Percentiles rank a stretch among this genome's conserved stretches.
phyloP scores from a whole-genome alignment of 495 filamentous ascomycete species.

The Ramalina peruviana region DNA sequence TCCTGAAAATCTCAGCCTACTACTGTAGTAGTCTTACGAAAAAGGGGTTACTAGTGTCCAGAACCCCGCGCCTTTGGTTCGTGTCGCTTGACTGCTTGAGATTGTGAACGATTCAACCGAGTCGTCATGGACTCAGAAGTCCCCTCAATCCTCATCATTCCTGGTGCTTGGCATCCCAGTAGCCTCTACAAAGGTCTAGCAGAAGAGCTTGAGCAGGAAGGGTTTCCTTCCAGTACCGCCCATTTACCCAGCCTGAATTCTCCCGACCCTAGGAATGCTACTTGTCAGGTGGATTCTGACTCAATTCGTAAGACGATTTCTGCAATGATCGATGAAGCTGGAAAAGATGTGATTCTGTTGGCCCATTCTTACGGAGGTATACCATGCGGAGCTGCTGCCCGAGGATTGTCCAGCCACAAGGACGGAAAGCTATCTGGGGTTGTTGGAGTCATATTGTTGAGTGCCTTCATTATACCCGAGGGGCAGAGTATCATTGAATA shows the following conservation, averaged over 20 bases:
- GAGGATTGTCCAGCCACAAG: constrained; percentile 26
- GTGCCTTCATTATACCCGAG: constrained; percentile 26
- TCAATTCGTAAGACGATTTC: constrained; percentile 16
- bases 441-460: constrained; percentile 28
- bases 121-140: constrained; percentile 12
- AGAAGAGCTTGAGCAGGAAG: constrained; percentile 19
- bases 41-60: too few species aligned
- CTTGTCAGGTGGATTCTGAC: constrained; percentile 22
- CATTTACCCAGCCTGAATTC: constrained; percentile 31
- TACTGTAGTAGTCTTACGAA: too few species aligned
- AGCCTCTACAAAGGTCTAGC: constrained; percentile 22
- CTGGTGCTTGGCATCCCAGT: constrained; percentile 33
- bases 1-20: too few species aligned
- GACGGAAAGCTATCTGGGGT: constrained; percentile 30
- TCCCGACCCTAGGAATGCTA: constrained; percentile 24
- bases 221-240: constrained; percentile 23
- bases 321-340: constrained; percentile 20
- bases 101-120: too few species aligned
- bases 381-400: constrained; percentile 34
- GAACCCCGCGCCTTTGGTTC: too few species aligned
- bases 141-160: constrained; percentile 33
- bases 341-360: constrained; percentile 33
- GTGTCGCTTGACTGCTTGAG: too few species aligned
- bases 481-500: constrained; percentile 26
- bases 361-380: constrained; percentile 39